Conservation (phyloP, 306 rosid genomes). For the Cicer cuneatum region DNA sequence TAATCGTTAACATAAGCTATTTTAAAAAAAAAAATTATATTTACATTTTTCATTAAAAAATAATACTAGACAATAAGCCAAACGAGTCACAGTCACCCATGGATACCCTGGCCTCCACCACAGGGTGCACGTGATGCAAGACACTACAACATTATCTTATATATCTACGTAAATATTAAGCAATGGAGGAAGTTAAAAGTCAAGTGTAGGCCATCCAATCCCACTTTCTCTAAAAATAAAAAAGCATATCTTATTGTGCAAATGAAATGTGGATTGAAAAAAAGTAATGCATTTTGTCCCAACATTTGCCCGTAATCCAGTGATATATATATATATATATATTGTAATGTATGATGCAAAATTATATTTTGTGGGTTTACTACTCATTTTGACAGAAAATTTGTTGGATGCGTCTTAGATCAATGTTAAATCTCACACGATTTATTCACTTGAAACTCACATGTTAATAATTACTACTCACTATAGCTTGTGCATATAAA, state of each 20-base stretch:
- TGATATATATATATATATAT: too few relatives aligned
- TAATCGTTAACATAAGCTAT: too few relatives aligned
- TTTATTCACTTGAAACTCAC: neutral
- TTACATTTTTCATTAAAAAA: too few relatives aligned
- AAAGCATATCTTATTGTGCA: neutral
- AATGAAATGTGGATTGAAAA: constrained; percentile 1
- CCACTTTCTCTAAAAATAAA: constrained; percentile 13
- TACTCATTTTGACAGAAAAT: neutral
- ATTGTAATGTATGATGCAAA: neutral
- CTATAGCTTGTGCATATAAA: neutral
- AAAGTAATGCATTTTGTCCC: constrained; percentile 19
- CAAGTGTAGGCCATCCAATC: constrained; percentile 15
- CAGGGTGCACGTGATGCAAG: constrained; percentile 20
- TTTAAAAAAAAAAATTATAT: too few relatives aligned
- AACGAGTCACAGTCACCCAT: too few relatives aligned
- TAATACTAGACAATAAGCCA: too few relatives aligned
- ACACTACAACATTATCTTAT: constrained; percentile 16
- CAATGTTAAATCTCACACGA: neutral
- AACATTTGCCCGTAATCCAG: constrained; percentile 7
- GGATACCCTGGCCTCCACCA: constrained; percentile 39
- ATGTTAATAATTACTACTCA: too few relatives aligned
- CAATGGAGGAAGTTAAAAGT: constrained; percentile 31
- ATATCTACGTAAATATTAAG: constrained; percentile 23
- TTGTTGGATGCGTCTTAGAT: neutral
- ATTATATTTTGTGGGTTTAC: neutral